Percentiles rank a stretch among this genome's conserved stretches.
Conservation (phyloP, 306 rosid genomes). For the Spatholobus suberectus region DNA sequence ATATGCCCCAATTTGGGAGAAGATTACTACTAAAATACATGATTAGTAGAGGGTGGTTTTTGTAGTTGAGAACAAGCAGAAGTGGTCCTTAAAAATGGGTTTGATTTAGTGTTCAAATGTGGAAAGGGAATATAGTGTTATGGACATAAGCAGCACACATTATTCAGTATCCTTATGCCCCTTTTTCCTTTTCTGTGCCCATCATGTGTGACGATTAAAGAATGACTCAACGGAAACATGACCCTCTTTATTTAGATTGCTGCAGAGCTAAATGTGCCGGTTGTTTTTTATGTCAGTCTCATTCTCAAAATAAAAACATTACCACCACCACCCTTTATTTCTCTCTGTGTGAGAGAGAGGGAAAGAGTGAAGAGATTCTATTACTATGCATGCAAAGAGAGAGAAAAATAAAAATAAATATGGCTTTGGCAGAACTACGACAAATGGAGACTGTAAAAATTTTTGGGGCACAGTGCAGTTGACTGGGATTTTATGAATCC, state of each 20-base stretch:
- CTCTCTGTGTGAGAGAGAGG: no score
- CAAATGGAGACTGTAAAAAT: slow-evolving; percentile 50
- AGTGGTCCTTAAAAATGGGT: slow-evolving; percentile 48
- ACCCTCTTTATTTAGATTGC: slow-evolving; percentile 39
- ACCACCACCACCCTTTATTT: neutral
- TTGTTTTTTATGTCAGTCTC: slow-evolving; percentile 49
- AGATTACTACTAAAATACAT: slow-evolving; percentile 34
- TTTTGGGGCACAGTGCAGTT: slow-evolving; percentile 63
- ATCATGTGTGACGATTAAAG: slow-evolving; percentile 51
- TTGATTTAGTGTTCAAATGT: slow-evolving; percentile 41
- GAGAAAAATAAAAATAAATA: neutral
- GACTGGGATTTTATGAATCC: slow-evolving; percentile 68
- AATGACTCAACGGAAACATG: slow-evolving; percentile 35
- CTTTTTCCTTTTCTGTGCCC: slow-evolving; percentile 48
- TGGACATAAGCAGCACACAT: slow-evolving; percentile 32
- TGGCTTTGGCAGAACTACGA: slow-evolving; percentile 27
- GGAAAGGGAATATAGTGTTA: slow-evolving; percentile 35
- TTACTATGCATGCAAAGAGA: slow-evolving; percentile 38
- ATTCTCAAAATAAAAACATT: slow-evolving; percentile 4
- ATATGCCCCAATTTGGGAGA: slow-evolving; percentile 22
- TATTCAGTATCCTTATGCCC: slow-evolving; percentile 1
- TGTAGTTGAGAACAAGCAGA: neutral
- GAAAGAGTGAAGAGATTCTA: slow-evolving; percentile 36
- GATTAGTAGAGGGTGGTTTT: slow-evolving; percentile 35
- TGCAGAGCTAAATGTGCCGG: slow-evolving; percentile 29